Conservation (phyloP, 768 basidiomycete genomes). For the Rhizopogon sp. region DNA sequence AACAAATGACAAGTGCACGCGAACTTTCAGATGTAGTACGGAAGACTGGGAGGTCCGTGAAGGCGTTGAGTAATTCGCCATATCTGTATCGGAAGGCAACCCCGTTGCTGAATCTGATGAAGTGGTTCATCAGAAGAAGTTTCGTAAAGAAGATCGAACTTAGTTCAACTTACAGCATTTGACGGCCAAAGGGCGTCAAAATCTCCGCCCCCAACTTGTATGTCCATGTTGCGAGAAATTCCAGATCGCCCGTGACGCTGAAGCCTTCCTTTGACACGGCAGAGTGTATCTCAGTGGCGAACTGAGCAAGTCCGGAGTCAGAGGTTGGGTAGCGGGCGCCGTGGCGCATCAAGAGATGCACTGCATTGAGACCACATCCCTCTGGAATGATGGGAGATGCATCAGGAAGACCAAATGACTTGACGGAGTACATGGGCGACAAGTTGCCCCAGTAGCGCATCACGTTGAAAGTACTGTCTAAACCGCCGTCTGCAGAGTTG, state of each 20-base stretch:
- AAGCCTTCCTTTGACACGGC: conserved; percentile 21
- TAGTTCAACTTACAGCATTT: conserved; percentile 35
- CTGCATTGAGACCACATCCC: conserved; percentile 41
- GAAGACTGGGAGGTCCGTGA: conserved; percentile 43
- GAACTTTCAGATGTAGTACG: conserved; percentile 39
- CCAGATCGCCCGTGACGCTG: conserved; percentile 30
- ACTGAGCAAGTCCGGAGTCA: conserved; percentile 19
- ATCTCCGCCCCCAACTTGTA: conserved; percentile 43
- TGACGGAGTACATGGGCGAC: conserved; percentile 46
- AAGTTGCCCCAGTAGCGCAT: conserved; percentile 44
- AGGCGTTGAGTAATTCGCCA: conserved; percentile 38
- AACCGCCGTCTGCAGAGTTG: conserved; percentile 27
- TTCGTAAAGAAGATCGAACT: neutral
- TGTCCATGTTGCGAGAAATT: conserved; percentile 41
- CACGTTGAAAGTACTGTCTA: conserved; percentile 35
- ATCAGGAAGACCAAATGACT: conserved; percentile 45
- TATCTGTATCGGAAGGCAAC: conserved; percentile 42
- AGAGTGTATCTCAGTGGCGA: conserved; percentile 24
- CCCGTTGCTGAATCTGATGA: conserved; percentile 35
- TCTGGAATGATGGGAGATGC: conserved; percentile 41
- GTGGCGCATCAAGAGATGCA: conserved; percentile 36
- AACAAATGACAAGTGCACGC: neutral
- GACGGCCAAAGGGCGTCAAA: conserved; percentile 43
- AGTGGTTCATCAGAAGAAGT: neutral
- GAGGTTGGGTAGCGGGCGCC: conserved; percentile 40